Percentiles rank a stretch among this genome's conserved stretches.
These are phyloP conservation scores for Durotheca rogersii DNA, from an alignment of 495 filamentous ascomycete species.

Conservation along the genomic window DNA sequence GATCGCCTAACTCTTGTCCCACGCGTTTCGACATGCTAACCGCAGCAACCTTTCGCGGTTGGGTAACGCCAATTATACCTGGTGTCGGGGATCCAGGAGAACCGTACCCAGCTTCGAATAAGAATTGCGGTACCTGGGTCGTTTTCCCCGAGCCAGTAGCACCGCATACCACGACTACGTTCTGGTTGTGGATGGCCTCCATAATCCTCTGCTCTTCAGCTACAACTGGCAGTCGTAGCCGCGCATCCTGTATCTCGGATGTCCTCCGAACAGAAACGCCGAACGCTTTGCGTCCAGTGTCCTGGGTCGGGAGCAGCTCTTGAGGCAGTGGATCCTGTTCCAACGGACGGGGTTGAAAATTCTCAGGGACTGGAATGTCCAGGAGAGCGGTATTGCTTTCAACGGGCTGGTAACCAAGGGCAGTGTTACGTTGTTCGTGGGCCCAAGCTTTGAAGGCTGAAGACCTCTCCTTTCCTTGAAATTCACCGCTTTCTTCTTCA, in stretches of 20 bases:
- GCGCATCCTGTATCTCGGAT: constrained; percentile 70
- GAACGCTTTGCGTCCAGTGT: constrained; percentile 69
- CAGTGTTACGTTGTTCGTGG: constrained; percentile 76
- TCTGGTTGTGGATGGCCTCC: constrained; percentile 91
- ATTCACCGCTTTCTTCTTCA: constrained; percentile 32
- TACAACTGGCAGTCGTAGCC: constrained; percentile 83
- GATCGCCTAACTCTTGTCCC: constrained; percentile 74
- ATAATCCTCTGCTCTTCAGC: constrained; percentile 97
- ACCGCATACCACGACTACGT: constrained; percentile 88
- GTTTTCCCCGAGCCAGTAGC: constrained; percentile 97
- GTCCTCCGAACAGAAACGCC: constrained; percentile 70
- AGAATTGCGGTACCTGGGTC: constrained; percentile 92
- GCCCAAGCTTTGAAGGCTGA: constrained; percentile 96
- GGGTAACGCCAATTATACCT: constrained; percentile 92
- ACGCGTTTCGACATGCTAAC: constrained; percentile 96
- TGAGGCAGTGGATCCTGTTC: constrained; percentile 75
- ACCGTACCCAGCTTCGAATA: constrained; percentile 92
- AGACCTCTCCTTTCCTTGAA: constrained; percentile 43
- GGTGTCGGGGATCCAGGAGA: constrained; percentile 72
- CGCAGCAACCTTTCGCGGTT: constrained; percentile 80
- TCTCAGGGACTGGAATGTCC: constrained; percentile 47
- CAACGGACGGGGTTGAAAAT: constrained; percentile 59
- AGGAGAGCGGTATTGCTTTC: constrained; percentile 32
- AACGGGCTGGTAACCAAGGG: constrained; percentile 52
- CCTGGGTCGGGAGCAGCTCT: constrained; percentile 67